Evolutionary conservation across 371 early-diverging fungal species (phyloP), one percentile per base, ranked within the genome.

Genomic region (Mucor indicus): DNA sequence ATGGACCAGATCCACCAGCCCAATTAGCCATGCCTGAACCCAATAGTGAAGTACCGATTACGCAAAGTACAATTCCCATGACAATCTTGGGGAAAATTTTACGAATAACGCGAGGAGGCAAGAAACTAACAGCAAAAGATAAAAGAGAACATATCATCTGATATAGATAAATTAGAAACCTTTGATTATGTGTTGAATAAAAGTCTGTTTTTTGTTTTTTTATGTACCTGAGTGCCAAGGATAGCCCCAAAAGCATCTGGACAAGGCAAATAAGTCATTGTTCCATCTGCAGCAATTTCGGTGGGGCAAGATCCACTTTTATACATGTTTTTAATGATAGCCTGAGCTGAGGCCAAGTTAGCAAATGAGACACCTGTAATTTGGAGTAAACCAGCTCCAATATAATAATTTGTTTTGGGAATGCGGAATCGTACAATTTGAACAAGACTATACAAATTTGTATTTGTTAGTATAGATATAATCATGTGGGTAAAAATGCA

Each of bases 181-280:
- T n/a, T n/a, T n/a, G n/a, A n/a, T n/a, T n/a, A n/a, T n/a, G n/a
- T n/a, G n/a, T n/a, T n/a, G n/a, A n/a, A n/a, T n/a, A n/a, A n/a
- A n/a, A n/a, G n/a, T n/a, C n/a, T n/a, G n/a, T n/a, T n/a, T n/a
- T n/a, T n/a, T n/a, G n/a, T n/a, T n/a, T n/a, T n/a, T n/a, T n/a
- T n/a, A n/a, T n/a, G n/a, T n/a, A n/a, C n/a, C n/a, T n/a, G n/a
- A 59, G 78, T 80, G 11, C 81, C 81, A 5, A 80, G 54, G 32
- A 73, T 62, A 0, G 77, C 79, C 21, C 81, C 81, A 64, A 67
- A 80, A 9, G 72, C 81, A 32, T 70, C 60, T 7, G 74, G 75
- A 37, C 81, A 80, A 1, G 81, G 60, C 8, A 71, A 53, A 32
- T 70, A 64, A 7, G 49, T 48, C 13, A 46, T 53, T 12, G 73